Evolutionary conservation across 768 basidiomycete species (phyloP), one percentile per base, ranked within the genome.

Genomic region (Cyathus striatus): DNA sequence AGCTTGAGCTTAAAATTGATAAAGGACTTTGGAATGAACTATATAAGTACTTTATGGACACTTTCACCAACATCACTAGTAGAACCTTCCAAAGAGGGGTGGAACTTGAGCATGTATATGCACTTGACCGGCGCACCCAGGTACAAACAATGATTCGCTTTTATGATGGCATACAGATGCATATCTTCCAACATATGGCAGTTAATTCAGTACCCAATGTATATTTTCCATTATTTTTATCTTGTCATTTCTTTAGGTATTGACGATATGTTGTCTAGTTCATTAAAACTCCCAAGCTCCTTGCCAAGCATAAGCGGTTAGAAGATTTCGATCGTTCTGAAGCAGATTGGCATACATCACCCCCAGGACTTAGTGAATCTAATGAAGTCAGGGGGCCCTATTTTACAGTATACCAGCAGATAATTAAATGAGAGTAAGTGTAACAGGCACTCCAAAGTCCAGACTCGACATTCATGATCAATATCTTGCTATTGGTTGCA

Each of bases 151-250:
- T 98, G 76, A 90, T 99, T 52, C 72, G 79, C 52, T 65, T 97
- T 52, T 99, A 98, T 62, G 94, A 94, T 62, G 81, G 94, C 44
- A 99, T 99, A 43, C 96, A 98, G 65, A 86, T 76, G 17, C 93
- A 98, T 56, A 91, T 98, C 50, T 98, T 98, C 73, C 80, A 94
- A 36, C 61, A 98, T 54, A 95, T 99, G 90, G 93, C 96, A 13
- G 95, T 93, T 43, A 96, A 99, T 63, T 97, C 95, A 5, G 86
- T 99, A n/a, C 96, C 96, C 12, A 95, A 95, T 76, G 90, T 89
- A 54, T 22, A 71, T 54, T 43, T 18, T 30, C 35, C 24, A n/a
- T n/a, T n/a, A 14, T 4, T 30, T 30, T 16, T 30, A 16, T 30
- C 27, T 30, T 10, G 16, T 16, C 27, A 10, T 30, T 30, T 30